phyloP scores from a whole-genome alignment of 495 filamentous ascomycete genomes.

The Daldinia grandis region DNA sequence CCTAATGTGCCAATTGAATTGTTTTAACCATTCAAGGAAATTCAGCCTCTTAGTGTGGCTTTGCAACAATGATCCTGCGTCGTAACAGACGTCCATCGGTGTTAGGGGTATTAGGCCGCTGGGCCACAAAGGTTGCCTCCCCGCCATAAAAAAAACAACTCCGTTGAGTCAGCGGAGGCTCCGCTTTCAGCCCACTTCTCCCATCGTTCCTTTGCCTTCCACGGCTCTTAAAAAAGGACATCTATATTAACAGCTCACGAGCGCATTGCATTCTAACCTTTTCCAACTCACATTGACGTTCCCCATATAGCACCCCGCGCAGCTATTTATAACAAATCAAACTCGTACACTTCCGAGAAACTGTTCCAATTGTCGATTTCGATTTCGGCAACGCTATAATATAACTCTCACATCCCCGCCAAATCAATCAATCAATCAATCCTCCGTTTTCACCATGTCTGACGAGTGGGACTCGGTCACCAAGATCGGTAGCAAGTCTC shows the following conservation, averaged over 20 bases:
- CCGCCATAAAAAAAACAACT: constrained; percentile 14
- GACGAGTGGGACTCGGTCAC: constrained; percentile 87
- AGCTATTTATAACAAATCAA: background rate
- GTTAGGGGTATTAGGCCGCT: constrained; percentile 4
- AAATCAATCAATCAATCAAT: background rate
- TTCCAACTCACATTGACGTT: constrained; percentile 14
- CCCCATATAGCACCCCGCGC: background rate
- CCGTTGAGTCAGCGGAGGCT: constrained; percentile 47
- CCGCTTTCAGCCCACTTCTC: constrained; percentile 48
- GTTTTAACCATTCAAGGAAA: background rate
- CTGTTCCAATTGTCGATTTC: background rate
- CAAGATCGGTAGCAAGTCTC: constrained; percentile 89
- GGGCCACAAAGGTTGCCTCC: constrained; percentile 16
- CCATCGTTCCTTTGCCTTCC: constrained; percentile 48
- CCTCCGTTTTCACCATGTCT: constrained; percentile 58
- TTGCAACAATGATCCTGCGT: background rate
- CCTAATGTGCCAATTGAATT: background rate
- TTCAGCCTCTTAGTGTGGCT: constrained; percentile 1
- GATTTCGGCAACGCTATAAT: background rate
- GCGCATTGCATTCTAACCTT: constrained; percentile 10
- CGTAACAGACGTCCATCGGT: background rate
- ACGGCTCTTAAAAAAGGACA: constrained; percentile 40
- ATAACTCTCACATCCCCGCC: background rate
- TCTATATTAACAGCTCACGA: constrained; percentile 28
- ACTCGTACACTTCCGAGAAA: background rate